A percentile compares a stretch with the other conserved stretches of the same genome.
phyloP scores from a whole-genome alignment of 345 rosid species.

The Cochlearia excelsa region DNA sequence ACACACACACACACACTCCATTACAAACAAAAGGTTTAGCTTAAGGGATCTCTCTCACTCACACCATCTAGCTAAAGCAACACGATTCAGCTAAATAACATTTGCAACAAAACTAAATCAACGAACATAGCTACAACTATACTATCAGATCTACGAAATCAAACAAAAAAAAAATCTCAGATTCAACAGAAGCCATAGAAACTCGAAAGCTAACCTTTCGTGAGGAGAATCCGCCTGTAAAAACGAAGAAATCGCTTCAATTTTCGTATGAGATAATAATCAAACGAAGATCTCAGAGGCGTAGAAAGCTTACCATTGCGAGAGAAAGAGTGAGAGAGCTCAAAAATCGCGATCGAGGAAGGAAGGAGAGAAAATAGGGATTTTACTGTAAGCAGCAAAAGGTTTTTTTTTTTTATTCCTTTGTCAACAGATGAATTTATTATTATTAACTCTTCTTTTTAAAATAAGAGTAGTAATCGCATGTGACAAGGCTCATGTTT shows the following conservation, averaged over 20 bases:
- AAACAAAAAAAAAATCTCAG: neutral
- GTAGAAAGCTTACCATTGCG: constrained; percentile 29
- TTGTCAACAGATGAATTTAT: constrained; percentile 13
- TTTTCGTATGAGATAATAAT: neutral
- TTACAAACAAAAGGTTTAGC: too few species aligned
- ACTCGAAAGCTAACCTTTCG: constrained; percentile 48
- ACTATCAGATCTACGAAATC: neutral
- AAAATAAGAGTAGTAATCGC: neutral
- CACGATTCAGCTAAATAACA: neutral
- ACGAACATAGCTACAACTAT: neutral
- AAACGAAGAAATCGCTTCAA: constrained; percentile 10
- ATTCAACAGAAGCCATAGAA: neutral
- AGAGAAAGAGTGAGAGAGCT: constrained; percentile 5
- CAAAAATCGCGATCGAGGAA: constrained; percentile 14
- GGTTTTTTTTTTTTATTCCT: neutral
- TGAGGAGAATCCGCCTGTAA: constrained; percentile 72
- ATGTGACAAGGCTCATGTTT: constrained; percentile 23
- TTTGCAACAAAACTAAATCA: neutral
- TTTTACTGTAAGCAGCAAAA: constrained; percentile 20
- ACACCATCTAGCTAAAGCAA: neutral
- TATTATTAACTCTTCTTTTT: neutral
- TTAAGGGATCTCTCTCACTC: too few species aligned
- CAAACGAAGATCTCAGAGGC: constrained; percentile 2
- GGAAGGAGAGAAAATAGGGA: constrained; percentile 28
- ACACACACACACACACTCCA: neutral